Conservation (phyloP, 2,329 filamentous ascomycete genomes). For the Phaeomoniella chlamydospora region DNA sequence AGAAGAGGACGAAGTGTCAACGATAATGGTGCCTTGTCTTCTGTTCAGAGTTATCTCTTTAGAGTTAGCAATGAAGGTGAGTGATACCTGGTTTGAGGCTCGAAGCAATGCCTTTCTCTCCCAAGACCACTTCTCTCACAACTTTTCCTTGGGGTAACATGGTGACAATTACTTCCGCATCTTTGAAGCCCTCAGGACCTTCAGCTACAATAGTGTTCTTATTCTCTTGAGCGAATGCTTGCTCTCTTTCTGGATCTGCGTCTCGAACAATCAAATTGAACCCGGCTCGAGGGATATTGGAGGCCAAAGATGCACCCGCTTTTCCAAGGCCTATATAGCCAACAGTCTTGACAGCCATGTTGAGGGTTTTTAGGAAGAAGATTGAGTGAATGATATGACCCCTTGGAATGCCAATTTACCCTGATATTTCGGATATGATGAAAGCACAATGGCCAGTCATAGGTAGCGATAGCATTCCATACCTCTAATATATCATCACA, state of each 20-base stretch:
- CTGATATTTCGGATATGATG: no score
- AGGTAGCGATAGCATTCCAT: no score
- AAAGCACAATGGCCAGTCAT: no score
- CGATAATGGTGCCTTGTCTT: no score
- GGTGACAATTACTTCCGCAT: constrained; percentile 18
- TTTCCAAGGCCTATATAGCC: constrained; percentile 20
- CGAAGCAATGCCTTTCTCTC: constrained; percentile 13
- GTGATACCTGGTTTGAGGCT: constrained; percentile 16
- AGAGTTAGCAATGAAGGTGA: no score
- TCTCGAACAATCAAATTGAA: constrained; percentile 18
- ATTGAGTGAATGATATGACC: no score
- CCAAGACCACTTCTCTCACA: constrained; percentile 16
- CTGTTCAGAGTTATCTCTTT: no score
- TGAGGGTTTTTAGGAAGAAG: no score
- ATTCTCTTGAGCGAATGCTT: constrained; percentile 11
- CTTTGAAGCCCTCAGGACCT: constrained; percentile 14
- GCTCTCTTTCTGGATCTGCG: constrained; percentile 11
- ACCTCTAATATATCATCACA: no score
- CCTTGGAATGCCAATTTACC: no score
- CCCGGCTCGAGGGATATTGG: constrained; percentile 17
- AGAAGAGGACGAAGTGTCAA: no score
- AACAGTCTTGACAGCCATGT: constrained; percentile 10
- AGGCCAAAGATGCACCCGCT: constrained; percentile 18
- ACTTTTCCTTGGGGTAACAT: constrained; percentile 22
- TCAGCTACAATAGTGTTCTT: constrained; percentile 15